Percentiles rank a stretch among this genome's conserved stretches.
phyloP scores from a whole-genome alignment of 768 basidiomycete genomes.

The Lyophyllum atratum region DNA sequence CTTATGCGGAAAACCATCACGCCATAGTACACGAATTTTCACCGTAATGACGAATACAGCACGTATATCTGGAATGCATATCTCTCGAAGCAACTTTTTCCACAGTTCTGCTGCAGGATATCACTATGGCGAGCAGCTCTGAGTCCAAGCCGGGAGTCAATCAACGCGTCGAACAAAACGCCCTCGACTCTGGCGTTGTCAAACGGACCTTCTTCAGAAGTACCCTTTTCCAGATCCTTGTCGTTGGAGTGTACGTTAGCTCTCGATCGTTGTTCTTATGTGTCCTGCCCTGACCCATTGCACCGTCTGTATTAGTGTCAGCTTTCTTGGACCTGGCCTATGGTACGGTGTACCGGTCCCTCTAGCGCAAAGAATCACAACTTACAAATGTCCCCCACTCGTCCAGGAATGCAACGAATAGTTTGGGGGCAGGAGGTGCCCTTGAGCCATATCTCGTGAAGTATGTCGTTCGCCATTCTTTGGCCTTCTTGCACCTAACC shows the following conservation, averaged over 20 bases:
- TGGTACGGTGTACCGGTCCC: background rate
- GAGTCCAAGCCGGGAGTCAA: too few species aligned
- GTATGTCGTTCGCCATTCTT: background rate
- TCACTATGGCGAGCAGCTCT: too few species aligned
- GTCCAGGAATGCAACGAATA: constrained; percentile 17
- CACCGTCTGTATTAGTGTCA: too few species aligned
- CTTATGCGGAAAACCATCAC: background rate
- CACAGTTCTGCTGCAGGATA: background rate
- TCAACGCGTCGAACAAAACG: too few species aligned
- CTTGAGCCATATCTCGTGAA: constrained; percentile 17
- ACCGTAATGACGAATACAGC: background rate
- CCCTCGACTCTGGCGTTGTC: too few species aligned
- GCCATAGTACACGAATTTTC: background rate
- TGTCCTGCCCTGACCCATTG: background rate
- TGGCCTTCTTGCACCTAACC: background rate
- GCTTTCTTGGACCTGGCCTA: constrained; percentile 8
- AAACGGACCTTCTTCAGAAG: constrained; percentile 12
- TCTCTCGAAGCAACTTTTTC: background rate
- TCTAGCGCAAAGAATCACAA: background rate
- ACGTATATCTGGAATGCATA: background rate
- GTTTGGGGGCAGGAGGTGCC: constrained; percentile 17
- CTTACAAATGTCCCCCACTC: background rate
- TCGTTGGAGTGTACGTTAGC: constrained; percentile 9
- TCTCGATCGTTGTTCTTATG: background rate
- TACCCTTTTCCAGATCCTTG: constrained; percentile 13